Evolutionary conservation across 257 asterid species (phyloP).

Genomic region (Schizonepeta tenuifolia): DNA sequence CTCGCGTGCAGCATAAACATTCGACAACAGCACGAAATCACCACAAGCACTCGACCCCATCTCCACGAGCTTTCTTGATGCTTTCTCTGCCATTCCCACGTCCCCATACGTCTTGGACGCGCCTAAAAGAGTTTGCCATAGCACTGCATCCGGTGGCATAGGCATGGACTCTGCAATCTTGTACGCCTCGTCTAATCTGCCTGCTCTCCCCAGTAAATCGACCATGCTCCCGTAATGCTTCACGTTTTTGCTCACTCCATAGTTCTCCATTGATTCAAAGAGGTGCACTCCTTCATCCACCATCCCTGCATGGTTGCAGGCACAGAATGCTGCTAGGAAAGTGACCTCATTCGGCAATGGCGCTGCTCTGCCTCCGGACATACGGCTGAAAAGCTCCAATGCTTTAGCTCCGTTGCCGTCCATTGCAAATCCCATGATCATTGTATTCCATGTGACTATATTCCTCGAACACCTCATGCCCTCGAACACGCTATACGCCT

Average conservation of each 20-base stretch:
- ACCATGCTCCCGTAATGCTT: constrained; percentile 92
- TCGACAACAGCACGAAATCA: constrained; percentile 82
- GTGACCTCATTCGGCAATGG: constrained; percentile 67
- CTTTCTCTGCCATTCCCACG: constrained; percentile 85
- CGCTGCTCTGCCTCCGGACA: constrained; percentile 39
- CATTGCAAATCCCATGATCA: constrained; percentile 90
- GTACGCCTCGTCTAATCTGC: constrained; percentile 71
- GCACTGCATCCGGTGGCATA: constrained; percentile 64
- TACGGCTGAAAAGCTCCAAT: constrained; percentile 50
- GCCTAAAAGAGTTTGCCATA: constrained; percentile 90
- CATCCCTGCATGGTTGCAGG: constrained; percentile 94
- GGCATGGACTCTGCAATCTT: constrained; percentile 65
- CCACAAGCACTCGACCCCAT: constrained; percentile 88
- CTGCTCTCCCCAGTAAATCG: constrained; percentile 87
- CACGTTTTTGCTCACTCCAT: constrained; percentile 54
- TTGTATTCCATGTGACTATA: constrained; percentile 84
- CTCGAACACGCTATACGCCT: constrained; percentile 60
- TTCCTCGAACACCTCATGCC: constrained; percentile 56
- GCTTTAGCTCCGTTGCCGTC: constrained; percentile 83
- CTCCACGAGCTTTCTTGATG: constrained; percentile 78
- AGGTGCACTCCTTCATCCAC: constrained; percentile 82
- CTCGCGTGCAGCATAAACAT: constrained; percentile 74
- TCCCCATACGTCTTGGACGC: constrained; percentile 75
- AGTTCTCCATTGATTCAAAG: constrained; percentile 61
- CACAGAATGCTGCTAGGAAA: constrained; percentile 74